These are phyloP conservation scores for Aristolochia fimbriata DNA, from an alignment of 164 flowering plant species.

Conservation along the genomic window DNA sequence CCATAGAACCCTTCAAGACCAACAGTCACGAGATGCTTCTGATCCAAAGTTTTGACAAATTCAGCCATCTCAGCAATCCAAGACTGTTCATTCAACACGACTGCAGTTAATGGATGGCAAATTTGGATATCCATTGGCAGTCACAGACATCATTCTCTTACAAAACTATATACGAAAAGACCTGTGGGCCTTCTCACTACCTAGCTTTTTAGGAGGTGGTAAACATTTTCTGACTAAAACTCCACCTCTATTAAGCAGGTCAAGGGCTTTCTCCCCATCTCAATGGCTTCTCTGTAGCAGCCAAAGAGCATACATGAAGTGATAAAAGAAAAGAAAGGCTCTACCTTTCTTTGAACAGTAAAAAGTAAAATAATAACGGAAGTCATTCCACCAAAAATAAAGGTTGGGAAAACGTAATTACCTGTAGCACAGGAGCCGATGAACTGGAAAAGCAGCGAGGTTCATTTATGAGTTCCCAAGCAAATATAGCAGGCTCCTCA, in stretches of 20 bases:
- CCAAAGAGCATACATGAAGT: too few relatives aligned
- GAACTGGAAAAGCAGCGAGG: conserved; percentile 36
- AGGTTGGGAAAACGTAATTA: conserved; percentile 2
- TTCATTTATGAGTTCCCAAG: conserved; percentile 64
- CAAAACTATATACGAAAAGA: background rate
- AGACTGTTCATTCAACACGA: conserved; percentile 25
- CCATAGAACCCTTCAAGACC: conserved; percentile 96
- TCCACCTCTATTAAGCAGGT: too few relatives aligned
- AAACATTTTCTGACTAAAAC: too few relatives aligned
- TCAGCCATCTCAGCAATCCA: conserved; percentile 89
- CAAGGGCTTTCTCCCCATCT: too few relatives aligned
- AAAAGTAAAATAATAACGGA: background rate
- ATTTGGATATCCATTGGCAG: too few relatives aligned
- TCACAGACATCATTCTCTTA: background rate
- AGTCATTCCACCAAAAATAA: background rate
- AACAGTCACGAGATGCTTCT: conserved; percentile 64
- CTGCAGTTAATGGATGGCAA: too few relatives aligned
- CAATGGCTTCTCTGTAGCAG: too few relatives aligned
- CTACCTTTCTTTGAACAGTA: too few relatives aligned
- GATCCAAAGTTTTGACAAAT: conserved; percentile 73
- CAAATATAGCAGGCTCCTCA: conserved; percentile 51
- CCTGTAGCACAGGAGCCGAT: conserved; percentile 36
- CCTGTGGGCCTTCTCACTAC: too few relatives aligned
- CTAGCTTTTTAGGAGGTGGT: too few relatives aligned
- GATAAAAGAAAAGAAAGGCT: too few relatives aligned